These are phyloP conservation scores for Hypoxylon sp. DNA, from an alignment of 2,329 filamentous ascomycete species.

Conservation along the genomic window DNA sequence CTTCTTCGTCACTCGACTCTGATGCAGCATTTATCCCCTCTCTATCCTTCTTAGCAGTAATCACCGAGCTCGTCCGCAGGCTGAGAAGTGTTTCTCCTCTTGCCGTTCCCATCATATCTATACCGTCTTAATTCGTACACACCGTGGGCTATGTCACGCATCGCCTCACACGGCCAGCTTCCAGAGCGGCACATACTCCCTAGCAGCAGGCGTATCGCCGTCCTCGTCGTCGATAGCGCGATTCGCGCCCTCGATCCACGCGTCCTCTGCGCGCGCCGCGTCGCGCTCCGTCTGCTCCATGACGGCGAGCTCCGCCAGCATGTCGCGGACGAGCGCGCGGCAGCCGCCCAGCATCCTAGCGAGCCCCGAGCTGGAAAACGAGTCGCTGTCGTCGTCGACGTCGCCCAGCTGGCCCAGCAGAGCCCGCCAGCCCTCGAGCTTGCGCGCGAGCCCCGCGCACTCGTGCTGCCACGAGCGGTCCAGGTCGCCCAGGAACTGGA, in stretches of 20 bases:
- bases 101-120: neutral
- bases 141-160: neutral
- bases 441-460: slow-evolving; percentile 58
- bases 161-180: slow-evolving; percentile 36
- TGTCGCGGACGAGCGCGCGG: slow-evolving; percentile 60
- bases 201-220: slow-evolving; percentile 25
- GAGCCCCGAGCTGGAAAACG: slow-evolving; percentile 42
- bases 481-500: slow-evolving; percentile 62
- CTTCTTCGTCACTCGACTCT: no score
- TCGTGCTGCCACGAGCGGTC: slow-evolving; percentile 67
- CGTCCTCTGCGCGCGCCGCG: slow-evolving; percentile 62
- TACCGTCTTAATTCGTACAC: neutral
- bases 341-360: slow-evolving; percentile 38
- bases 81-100: neutral
- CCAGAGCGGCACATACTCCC: slow-evolving; percentile 43
- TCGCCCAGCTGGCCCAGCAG: slow-evolving; percentile 57
- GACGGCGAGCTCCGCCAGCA: slow-evolving; percentile 67
- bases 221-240: slow-evolving; percentile 50
- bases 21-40: no score
- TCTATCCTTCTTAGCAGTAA: no score
- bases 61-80: no score
- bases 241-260: slow-evolving; percentile 66
- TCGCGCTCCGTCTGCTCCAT: slow-evolving; percentile 70
- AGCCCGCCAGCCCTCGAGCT: slow-evolving; percentile 62
- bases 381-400: slow-evolving; percentile 19